Conservation (phyloP, 306 rosid genomes). For the Comarum palustre region DNA sequence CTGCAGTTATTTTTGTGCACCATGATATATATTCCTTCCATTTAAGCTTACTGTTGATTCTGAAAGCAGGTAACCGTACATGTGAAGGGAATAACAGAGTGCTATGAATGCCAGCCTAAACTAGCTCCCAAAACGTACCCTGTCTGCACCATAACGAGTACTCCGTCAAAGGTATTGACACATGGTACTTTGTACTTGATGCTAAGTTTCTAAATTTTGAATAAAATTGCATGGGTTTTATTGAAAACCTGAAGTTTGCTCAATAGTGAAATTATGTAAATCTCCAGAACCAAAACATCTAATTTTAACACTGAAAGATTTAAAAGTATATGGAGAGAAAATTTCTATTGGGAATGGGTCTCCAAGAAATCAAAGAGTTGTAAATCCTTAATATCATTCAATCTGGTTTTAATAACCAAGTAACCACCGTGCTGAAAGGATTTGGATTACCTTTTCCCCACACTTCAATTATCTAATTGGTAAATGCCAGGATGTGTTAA, state of each 20-base stretch:
- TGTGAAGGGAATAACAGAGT: constrained; percentile 92
- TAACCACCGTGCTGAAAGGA: background rate
- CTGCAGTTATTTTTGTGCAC: constrained; percentile 10
- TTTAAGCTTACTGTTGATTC: constrained; percentile 14
- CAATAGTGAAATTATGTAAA: background rate
- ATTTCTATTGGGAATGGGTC: background rate
- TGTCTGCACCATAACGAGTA: constrained; percentile 95
- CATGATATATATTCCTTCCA: constrained; percentile 21
- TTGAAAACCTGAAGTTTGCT: background rate
- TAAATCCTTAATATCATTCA: background rate
- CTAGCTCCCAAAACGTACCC: constrained; percentile 98
- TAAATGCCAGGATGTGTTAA: background rate
- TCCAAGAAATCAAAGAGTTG: background rate
- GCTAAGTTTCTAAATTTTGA: background rate
- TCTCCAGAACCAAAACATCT: background rate
- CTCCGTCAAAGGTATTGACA: constrained; percentile 84
- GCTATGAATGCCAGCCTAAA: constrained; percentile 97
- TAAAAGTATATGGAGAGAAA: background rate
- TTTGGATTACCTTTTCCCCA: background rate
- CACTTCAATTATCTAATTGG: background rate
- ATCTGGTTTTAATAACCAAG: background rate
- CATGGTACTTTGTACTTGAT: background rate
- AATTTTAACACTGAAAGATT: background rate
- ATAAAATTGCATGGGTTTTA: background rate
- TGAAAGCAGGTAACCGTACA: constrained; percentile 85